Evolutionary conservation across 495 filamentous ascomycete genomes (phyloP).

Genomic region (Neurospora sp.): DNA sequence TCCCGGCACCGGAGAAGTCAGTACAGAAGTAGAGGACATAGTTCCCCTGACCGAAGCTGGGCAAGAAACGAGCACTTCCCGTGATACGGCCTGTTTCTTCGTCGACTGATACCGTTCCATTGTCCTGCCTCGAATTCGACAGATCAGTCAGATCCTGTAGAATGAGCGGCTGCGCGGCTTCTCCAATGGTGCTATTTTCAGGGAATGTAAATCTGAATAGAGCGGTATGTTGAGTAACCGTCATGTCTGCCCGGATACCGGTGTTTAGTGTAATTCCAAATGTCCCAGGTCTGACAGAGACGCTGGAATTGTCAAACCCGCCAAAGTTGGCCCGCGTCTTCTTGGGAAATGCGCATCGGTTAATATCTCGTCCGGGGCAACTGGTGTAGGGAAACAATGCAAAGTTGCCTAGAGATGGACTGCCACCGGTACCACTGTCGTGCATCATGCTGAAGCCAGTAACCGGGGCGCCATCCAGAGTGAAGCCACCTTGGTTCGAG

Average conservation of each 20-base stretch:
- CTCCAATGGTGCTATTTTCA: conserved; percentile 16
- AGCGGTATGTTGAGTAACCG: conserved; percentile 50
- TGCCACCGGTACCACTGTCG: conserved; percentile 62
- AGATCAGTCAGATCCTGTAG: conserved; percentile 59
- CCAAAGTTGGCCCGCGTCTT: conserved; percentile 23
- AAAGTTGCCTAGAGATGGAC: conserved; percentile 63
- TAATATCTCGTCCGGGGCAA: conserved; percentile 54
- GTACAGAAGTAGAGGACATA: conserved; percentile 56
- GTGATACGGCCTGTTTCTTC: conserved; percentile 48
- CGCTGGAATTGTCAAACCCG: conserved; percentile 36
- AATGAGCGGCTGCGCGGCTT: conserved; percentile 47
- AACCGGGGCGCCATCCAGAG: conserved; percentile 48
- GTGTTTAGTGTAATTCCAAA: conserved; percentile 51
- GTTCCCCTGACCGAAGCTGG: conserved; percentile 57
- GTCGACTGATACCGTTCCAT: conserved; percentile 47
- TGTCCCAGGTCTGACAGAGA: conserved; percentile 54
- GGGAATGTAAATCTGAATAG: conserved; percentile 63
- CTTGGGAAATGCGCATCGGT: conserved; percentile 53
- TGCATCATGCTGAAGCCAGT: conserved; percentile 61
- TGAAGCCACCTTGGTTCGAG: conserved; percentile 63
- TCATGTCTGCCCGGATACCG: conserved; percentile 58
- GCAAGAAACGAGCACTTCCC: conserved; percentile 54
- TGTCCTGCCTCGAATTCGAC: conserved; percentile 48
- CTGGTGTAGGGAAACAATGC: conserved; percentile 57
- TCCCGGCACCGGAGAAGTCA: conserved; percentile 54